Evolutionary conservation across 1,284 basidiomycete genomes (phyloP), one percentile per base, ranked within the genome.

Genomic region (Pseudozyma flocculosa): DNA sequence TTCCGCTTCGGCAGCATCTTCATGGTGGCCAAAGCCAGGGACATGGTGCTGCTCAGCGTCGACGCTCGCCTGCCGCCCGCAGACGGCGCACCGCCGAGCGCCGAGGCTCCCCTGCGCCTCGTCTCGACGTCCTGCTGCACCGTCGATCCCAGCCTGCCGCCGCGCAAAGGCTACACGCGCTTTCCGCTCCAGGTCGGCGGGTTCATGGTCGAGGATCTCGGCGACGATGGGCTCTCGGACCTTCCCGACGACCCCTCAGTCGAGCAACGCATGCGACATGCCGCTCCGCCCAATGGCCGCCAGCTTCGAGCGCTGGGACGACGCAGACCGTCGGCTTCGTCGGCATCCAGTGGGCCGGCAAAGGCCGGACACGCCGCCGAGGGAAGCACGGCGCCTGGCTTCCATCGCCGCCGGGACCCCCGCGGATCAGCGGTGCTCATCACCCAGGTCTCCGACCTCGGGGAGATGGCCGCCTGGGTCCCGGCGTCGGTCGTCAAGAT

Each of bases 171-270:
- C 11, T 70, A 69, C 43, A 66, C 57, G 8, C 61, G 68, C 40
- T 72, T 68, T 50, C 55, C 69, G 17, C 55, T 73, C 29, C 49
- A 43, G 14, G 60, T 66, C 0, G 71, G 70, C 23, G 71, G 71
- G 17, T 73, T 73, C 52, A 63, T 73, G 60, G 69, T 72, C 23
- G 71, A 73, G 32, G 70, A 71, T 36, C 50, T 73, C 1, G 67
- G 67, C 17, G 52, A 60, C 37, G 64, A 68, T 24, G 60, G 64
- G 22, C 54, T 57, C 3, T 19, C 18, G 4, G 18, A 23, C 37
- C 7, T n/a, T 17, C 7, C 17, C 4, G 17, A 38, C n/a, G n/a
- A n/a, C n/a, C n/a, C n/a, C n/a, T n/a, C n/a, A n/a, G n/a, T n/a
- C n/a, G n/a, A n/a, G n/a, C n/a, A n/a, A n/a, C n/a, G n/a, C n/a